phyloP scores from a whole-genome alignment of 371 early-diverging fungal genomes.

The Umbelopsis sp. region DNA sequence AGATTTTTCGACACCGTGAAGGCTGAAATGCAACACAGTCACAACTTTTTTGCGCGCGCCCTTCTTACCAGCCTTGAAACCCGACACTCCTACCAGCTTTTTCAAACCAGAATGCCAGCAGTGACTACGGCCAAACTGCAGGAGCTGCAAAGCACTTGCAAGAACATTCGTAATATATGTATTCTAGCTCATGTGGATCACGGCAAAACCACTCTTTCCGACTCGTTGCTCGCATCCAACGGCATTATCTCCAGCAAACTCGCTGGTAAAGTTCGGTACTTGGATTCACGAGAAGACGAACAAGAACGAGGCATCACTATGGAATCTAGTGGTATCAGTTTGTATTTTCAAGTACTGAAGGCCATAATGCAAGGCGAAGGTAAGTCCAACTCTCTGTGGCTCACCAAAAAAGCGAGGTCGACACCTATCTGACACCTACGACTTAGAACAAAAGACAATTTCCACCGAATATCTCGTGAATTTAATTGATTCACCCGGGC shows the following conservation, averaged over 20 bases:
- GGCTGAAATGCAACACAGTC: constrained; percentile 6
- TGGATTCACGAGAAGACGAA: constrained; percentile 99
- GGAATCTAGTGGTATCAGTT: constrained; percentile 96
- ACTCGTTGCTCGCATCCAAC: constrained; percentile 95
- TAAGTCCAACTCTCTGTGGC: background rate
- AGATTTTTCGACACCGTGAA: constrained; percentile 9
- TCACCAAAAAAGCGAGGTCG: background rate
- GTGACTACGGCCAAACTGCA: constrained; percentile 64
- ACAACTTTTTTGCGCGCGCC: background rate
- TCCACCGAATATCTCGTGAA: constrained; percentile 88
- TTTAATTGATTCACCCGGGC: constrained; percentile 99
- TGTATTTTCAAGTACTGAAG: constrained; percentile 80
- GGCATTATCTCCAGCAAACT: constrained; percentile 96
- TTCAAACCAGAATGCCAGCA: constrained; percentile 57
- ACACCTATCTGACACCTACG: background rate
- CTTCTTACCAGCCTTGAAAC: background rate
- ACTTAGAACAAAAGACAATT: constrained; percentile 24
- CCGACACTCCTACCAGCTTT: background rate
- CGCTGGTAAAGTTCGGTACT: constrained; percentile 98
- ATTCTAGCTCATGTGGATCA: constrained; percentile 98
- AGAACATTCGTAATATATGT: constrained; percentile 92
- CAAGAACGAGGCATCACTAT: constrained; percentile 99
- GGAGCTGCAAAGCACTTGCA: constrained; percentile 63
- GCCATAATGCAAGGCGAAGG: constrained; percentile 33
- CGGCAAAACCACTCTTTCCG: constrained; percentile 99